phyloP scores from a whole-genome alignment of 345 rosid genomes.

The Litchi chinensis region DNA sequence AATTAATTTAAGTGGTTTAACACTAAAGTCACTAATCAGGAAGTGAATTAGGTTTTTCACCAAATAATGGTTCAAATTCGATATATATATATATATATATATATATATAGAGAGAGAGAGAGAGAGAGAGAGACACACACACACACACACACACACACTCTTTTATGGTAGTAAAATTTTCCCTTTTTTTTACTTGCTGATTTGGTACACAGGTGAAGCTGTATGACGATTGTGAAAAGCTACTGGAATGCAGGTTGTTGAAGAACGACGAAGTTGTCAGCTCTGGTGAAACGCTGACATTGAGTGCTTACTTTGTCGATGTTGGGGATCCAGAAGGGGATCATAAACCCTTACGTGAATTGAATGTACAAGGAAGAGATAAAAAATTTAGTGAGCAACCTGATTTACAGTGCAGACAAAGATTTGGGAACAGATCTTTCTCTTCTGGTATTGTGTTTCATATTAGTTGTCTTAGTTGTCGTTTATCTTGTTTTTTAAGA shows the following conservation, averaged over 20 bases:
- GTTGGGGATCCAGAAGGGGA: slow-evolving; percentile 60
- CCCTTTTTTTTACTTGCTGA: background rate
- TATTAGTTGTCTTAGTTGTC: background rate
- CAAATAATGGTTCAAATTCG: background rate
- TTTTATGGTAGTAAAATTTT: background rate
- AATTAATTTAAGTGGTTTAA: too few relatives aligned
- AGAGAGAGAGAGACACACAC: too few relatives aligned
- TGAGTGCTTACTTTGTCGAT: slow-evolving; percentile 64
- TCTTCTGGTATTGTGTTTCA: slow-evolving; percentile 39
- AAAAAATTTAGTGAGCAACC: slow-evolving; percentile 24
- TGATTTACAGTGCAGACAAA: slow-evolving; percentile 15
- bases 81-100: background rate
- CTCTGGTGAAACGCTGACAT: slow-evolving; percentile 58
- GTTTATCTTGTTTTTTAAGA: background rate
- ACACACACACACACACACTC: too few relatives aligned
- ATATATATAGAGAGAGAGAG: background rate
- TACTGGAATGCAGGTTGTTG: slow-evolving; percentile 71
- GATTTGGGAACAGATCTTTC: slow-evolving; percentile 41
- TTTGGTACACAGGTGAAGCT: slow-evolving; percentile 55
- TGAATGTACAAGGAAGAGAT: slow-evolving; percentile 25
- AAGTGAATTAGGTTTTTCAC: background rate
- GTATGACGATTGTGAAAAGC: slow-evolving; percentile 67
- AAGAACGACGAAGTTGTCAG: slow-evolving; percentile 57
- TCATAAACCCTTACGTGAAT: slow-evolving; percentile 23
- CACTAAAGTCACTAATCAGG: too few relatives aligned